Base-by-base conservation (phyloP, 371 early-diverging fungal species). In the Apophysomyces variabilis region DNA sequence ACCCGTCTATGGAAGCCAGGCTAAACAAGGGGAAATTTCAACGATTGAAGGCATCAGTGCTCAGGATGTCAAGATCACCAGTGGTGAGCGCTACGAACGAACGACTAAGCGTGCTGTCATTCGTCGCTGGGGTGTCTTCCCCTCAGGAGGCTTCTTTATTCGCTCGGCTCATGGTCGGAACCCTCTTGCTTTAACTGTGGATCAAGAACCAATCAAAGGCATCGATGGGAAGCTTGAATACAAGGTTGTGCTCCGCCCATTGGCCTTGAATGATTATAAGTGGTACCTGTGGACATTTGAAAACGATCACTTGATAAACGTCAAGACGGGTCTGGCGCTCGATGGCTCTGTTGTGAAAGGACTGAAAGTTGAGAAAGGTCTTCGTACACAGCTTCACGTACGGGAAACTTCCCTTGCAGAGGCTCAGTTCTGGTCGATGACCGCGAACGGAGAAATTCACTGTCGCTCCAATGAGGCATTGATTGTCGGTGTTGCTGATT, bases 281-380 rank as follows among this genome's bases (percentile, higher is more conserved):
- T 77, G 73, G 74, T 85, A 86, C 64, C 72, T 84, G 50, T 86
- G 87, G 87, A 68, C 72, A 7, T 79, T 76, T 56, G 64, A 73
- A 38, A 74, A 85, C 41, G 82, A 84, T 14, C 75, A 83, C 66
- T 65, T 86, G 70, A 75, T 85, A 63, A 86, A 86, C 62, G 80
- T 73, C 57, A 74, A 82, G 56, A 86, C 84, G 50, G 85, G 85
- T 21, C 70, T 85, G 38, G 85, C 79, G 9, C 66, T 86, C 38
- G 84, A 82, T 58, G 71, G 66, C 46, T 61, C 61, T 37, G 60
- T 67, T 64, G 61, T 72, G 11, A 57, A 70, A 5, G 79, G 73
- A 61, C 74, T 67, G 13, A 32, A 64, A 4, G 54, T 77, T 36
- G 82, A 81, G 61, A 66, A 74, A 21, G 77, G 71, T 18, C 62